Evolutionary conservation across 148 eudicot genomes (phyloP), one percentile per base, ranked within the genome.

Genomic region (Simmondsia chinensis): DNA sequence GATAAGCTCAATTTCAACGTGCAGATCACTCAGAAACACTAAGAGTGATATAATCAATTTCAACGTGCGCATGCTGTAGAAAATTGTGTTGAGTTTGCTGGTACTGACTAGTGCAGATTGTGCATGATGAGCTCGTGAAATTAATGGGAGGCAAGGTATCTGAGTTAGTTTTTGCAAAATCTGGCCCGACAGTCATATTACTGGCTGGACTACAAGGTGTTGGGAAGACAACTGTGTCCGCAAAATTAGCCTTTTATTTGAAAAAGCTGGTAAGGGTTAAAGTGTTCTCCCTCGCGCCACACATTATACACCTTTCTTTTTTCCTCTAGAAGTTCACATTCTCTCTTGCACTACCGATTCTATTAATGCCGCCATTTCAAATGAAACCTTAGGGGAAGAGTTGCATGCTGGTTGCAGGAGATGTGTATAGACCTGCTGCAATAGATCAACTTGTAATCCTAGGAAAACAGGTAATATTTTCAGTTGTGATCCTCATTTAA

Each of bases 131-230:
- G 54, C 97, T 91, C 37, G 79, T 82, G 33, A 82, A 82, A 52
- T 50, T 91, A 48, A 91, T 91, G 97, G 97, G 97, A 20, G 94
- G 88, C 58, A 81, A 79, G 59, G 97, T 91, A 44, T 79, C 97
- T 57, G 97, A 85, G 65, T 73, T 91, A 43, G 83, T 66, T 50
- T 91, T 65, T 53, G 76, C 87, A 33, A 85, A 82, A 64, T 74
- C 94, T 53, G 77, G 78, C 16, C 95, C 97, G 12, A 85, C 95
- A 27, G 82, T 91, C 21, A 82, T 91, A 49, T 45, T 91, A 52
- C 67, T 91, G 66, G 97, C 97, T 27, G 97, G 97, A 31, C 70
- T 91, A 44, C 97, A 91, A 73, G 97, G 97, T 48, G 97, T 91
- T 65, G 97, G 97, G 46, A 91, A 91, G 76, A 91, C 97, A 37